A percentile compares a stretch with the other conserved stretches of the same genome.
phyloP scores from a whole-genome alignment of 805 yeast species.

The Starmerella riodocensis region DNA sequence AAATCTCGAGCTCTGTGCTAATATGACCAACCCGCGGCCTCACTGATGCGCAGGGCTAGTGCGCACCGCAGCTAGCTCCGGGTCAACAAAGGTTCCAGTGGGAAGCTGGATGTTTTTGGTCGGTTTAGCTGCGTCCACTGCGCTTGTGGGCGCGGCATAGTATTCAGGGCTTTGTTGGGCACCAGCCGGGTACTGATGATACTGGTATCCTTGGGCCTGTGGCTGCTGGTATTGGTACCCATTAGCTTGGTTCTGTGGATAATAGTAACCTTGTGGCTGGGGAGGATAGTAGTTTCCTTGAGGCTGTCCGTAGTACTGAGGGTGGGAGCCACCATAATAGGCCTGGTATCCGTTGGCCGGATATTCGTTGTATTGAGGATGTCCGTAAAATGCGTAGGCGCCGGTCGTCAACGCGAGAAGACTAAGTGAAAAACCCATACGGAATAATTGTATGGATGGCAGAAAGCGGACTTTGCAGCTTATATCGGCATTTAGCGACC shows the following conservation, averaged over 20 bases:
- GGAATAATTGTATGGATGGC: too few relatives aligned
- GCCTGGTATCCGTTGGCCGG: neutral
- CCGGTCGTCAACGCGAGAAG: neutral
- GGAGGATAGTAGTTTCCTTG: conserved; percentile 1
- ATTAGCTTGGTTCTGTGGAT: conserved; percentile 1
- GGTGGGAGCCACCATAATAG: neutral
- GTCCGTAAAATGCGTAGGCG: neutral
- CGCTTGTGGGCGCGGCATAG: neutral
- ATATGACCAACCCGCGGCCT: too few relatives aligned
- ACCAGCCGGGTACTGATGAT: neutral
- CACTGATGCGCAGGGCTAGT: too few relatives aligned
- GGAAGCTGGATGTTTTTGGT: neutral
- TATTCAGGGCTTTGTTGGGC: neutral
- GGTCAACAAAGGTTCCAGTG: conserved; percentile 4
- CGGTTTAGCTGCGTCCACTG: neutral
- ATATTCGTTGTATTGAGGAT: conserved; percentile 2
- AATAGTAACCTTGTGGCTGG: conserved; percentile 2
- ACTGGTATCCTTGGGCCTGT: conserved; percentile 3
- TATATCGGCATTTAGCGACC: too few relatives aligned
- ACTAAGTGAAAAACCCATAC: neutral
- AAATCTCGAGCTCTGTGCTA: too few relatives aligned
- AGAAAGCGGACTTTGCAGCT: too few relatives aligned
- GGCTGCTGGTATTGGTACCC: conserved; percentile 5
- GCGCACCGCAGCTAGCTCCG: conserved; percentile 5
- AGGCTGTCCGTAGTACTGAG: neutral